Base-by-base conservation (phyloP, 164 flowering plant genomes). In the Stephania yunnanensis region DNA sequence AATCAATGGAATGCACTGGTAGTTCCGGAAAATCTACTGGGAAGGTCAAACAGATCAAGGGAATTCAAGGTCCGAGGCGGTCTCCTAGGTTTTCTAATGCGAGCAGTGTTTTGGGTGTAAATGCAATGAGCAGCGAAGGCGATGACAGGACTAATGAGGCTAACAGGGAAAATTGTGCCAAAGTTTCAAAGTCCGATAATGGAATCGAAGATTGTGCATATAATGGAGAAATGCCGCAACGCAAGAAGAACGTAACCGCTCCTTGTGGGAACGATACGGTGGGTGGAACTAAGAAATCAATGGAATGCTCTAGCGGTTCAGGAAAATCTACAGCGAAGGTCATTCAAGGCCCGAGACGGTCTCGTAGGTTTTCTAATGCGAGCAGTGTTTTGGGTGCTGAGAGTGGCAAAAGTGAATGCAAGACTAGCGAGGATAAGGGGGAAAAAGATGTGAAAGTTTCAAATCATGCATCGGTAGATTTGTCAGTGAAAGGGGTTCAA, bases 401-500 rank as follows among this genome's bases (percentile, higher is more conserved):
- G 69, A 68, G 70, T 31, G 31, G 46, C 7, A 10, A 13, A 68
- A 48, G 42, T 10, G 15, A 31, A 20, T 6, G 31, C 9, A 68
- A 31, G 70, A 19, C 70, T 31, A 13, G 17, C 17, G 45, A 3
- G 70, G 46, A 15, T 45, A 68, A 68, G 7, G 46, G 46, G 20
- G 46, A 68, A 17, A 68, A 13, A 4, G 44, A 45, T 36, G 45
- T 36, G 1, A 36, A 36, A 31, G 9, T 15, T 36, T 30, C 46
- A 13, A 2, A n/a, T 44, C 10, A 17, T 44, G 4, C 19, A 8
- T 70, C 44, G 2, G 20, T 22, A 29, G 73, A 52, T 30, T 45
- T 73, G 19, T 46, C 75, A 5, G 55, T n/a, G 64, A 65, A 68
- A 68, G 67, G 20, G 69, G 31, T 71, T 45, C 46, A 61, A 71